Evolutionary conservation across 305 asterid species (phyloP), one percentile per base, ranked within the genome.

Genomic region (Solanum chacoense): DNA sequence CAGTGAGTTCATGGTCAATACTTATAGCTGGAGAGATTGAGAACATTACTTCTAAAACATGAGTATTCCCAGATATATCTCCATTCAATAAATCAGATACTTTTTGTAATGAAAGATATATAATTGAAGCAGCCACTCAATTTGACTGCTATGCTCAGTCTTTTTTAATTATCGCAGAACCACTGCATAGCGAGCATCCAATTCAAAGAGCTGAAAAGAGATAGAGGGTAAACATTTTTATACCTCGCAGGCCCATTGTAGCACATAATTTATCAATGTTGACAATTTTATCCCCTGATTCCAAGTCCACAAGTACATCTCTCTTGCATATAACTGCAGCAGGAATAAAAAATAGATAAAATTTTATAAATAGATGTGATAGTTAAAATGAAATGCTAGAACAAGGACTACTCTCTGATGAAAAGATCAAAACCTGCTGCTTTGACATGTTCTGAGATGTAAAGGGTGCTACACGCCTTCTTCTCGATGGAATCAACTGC

Each of bases 161-260:
- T 32, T 73, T 74, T 75, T 18, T 1, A 9, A 74, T 74, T 32
- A 74, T 32, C 16, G 3, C 28, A 32, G 80, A 74, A 8, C 26
- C 80, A 40, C 50, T 40, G 14, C 50, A 40, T 40, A 40, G 50
- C 50, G 2, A 40, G 50, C 55, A 35, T 63, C 32, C 20, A 77
- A 55, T 85, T 85, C 18, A 85, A 45, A 69, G 88, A 22, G 7
- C 29, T 36, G 59, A 77, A 36, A 77, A 77, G 59, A 78, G 63
- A 37, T 6, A 24, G 3, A 7, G 29, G 26, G 4, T 36, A 20
- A 20, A 8, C 74, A 85, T 86, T 75, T 86, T 37, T 14, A 32
- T 72, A 96, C 99, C 99, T 94, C 99, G 12, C 98, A 94, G 84
- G 95, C 98, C 98, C 79, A 96, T 95, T 89, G 99, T 93, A 78